Conservation (phyloP, 331 rosid species). For the Malus hybrid region DNA sequence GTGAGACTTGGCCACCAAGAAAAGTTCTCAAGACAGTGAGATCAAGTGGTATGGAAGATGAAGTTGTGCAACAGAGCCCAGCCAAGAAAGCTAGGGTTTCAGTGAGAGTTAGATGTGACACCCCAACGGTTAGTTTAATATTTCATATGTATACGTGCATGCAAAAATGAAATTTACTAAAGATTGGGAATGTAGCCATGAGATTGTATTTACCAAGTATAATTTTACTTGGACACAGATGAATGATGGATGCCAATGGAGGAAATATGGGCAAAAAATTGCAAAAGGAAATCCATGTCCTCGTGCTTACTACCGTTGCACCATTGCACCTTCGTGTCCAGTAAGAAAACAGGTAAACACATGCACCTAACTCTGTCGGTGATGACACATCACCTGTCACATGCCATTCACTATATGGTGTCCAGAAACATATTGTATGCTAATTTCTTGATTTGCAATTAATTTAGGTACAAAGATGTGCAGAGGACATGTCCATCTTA, state of each 20-base stretch:
- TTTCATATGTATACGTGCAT: neutral
- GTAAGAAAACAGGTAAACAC: constrained; percentile 75
- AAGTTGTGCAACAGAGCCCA: constrained; percentile 51
- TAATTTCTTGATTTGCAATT: neutral
- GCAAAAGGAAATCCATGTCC: constrained; percentile 97
- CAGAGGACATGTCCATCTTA: constrained; percentile 20
- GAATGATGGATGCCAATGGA: constrained; percentile 97
- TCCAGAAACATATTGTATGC: neutral
- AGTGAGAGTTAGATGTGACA: constrained; percentile 76
- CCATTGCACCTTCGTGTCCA: constrained; percentile 71
- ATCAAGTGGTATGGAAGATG: constrained; percentile 44
- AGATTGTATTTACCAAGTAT: neutral
- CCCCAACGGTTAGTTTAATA: constrained; percentile 56
- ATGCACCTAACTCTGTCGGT: neutral
- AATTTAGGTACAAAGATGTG: constrained; percentile 83
- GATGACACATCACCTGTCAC: neutral
- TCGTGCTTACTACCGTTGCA: constrained; percentile 92
- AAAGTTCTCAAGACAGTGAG: constrained; percentile 39
- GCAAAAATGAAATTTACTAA: neutral
- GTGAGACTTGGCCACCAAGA: constrained; percentile 38
- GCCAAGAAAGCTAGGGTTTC: constrained; percentile 80
- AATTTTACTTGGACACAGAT: constrained; percentile 31
- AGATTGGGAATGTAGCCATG: neutral
- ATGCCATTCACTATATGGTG: neutral
- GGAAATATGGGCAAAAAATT: constrained; percentile 91